Percentiles rank a stretch among this genome's conserved stretches.
phyloP scores from a whole-genome alignment of 2,329 filamentous ascomycete genomes.

The Raffaelea deltoideospora region DNA sequence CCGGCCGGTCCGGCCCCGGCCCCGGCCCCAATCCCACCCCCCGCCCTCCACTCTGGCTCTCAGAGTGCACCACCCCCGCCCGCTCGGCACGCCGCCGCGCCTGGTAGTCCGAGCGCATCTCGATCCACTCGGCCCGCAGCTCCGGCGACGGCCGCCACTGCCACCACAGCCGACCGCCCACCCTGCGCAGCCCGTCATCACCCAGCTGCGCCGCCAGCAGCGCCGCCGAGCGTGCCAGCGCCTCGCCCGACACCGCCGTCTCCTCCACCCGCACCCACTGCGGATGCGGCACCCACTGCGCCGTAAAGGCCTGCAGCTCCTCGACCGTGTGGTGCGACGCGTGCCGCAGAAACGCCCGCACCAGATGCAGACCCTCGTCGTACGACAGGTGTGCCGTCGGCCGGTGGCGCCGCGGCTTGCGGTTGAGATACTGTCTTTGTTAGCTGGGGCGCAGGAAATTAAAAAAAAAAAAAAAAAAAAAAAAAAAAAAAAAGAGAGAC shows the following conservation, averaged over 20 bases:
- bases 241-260: constrained; percentile 47
- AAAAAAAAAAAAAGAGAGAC: too few species aligned
- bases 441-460: background rate
- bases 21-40: background rate
- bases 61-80: background rate
- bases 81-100: constrained; percentile 37
- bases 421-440: constrained; percentile 58
- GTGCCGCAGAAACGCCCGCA: constrained; percentile 73
- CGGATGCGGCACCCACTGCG: constrained; percentile 81
- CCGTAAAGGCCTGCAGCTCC: constrained; percentile 80
- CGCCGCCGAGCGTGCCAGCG: constrained; percentile 50
- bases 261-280: constrained; percentile 73
- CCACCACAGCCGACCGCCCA: constrained; percentile 82
- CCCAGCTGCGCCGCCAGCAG: constrained; percentile 63
- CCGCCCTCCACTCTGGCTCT: too few species aligned
- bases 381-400: constrained; percentile 88
- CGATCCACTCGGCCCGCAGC: constrained; percentile 83
- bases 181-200: constrained; percentile 51
- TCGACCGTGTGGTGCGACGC: constrained; percentile 84
- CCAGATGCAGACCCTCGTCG: constrained; percentile 77
- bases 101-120: constrained; percentile 75
- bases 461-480: too few species aligned
- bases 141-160: constrained; percentile 58
- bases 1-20: background rate
- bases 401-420: constrained; percentile 57